Percentiles rank a stretch among this genome's conserved stretches.
These are phyloP conservation scores for Cucumis hystrix DNA, from an alignment of 306 rosid species.

Conservation along the genomic window DNA sequence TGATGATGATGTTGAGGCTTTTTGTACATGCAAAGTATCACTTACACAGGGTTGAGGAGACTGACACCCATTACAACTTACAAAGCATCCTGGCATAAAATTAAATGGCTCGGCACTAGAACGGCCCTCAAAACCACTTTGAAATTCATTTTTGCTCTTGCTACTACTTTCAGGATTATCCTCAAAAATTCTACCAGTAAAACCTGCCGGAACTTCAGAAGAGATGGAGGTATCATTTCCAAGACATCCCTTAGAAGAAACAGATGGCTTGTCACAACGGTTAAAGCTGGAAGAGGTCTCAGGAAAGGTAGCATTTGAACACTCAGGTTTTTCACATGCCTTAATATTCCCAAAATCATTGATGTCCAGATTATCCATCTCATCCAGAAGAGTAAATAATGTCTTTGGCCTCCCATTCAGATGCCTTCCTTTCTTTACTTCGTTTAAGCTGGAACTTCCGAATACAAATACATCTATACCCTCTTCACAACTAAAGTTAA, in stretches of 20 bases:
- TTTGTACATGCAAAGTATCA: slow-evolving; percentile 23
- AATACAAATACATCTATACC: slow-evolving; percentile 16
- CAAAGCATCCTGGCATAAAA: slow-evolving; percentile 14
- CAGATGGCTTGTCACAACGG: slow-evolving; percentile 16
- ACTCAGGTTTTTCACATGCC: slow-evolving; percentile 4
- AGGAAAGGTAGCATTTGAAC: slow-evolving; percentile 15
- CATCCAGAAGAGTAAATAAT: slow-evolving; percentile 30
- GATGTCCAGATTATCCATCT: slow-evolving; percentile 50
- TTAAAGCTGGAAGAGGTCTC: slow-evolving; percentile 21
- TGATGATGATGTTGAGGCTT: slow-evolving; percentile 21
- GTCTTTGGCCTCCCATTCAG: slow-evolving; percentile 11
- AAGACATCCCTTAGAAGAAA: slow-evolving; percentile 8
- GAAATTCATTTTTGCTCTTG: slow-evolving; percentile 15
- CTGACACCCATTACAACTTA: slow-evolving; percentile 18
- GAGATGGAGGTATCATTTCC: slow-evolving; percentile 13
- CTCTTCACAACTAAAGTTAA: not conserved
- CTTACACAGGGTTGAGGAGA: slow-evolving; percentile 16
- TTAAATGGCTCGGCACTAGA: slow-evolving; percentile 24
- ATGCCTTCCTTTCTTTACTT: not conserved
- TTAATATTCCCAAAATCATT: slow-evolving; percentile 22
- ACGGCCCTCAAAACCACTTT: slow-evolving; percentile 15
- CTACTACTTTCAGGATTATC: slow-evolving; percentile 12
- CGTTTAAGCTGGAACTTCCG: slow-evolving; percentile 10
- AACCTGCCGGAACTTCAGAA: slow-evolving; percentile 16
- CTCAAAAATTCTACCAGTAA: slow-evolving; percentile 15